Conservation (phyloP, 148 eudicot species). For the Selenicereus undatus region DNA sequence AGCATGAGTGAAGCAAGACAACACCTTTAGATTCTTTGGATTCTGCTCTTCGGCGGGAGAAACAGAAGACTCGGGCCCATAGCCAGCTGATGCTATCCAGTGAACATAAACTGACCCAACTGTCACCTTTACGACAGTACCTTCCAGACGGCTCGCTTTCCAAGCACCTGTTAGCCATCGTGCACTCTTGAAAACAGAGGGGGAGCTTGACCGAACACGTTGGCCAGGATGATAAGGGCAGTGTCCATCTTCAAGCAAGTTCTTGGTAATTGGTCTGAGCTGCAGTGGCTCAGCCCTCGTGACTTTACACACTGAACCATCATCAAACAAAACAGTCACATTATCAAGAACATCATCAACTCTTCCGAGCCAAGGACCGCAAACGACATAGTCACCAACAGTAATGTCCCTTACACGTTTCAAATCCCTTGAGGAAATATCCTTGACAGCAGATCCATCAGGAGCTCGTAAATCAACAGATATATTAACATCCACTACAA, state of each 20-base stretch:
- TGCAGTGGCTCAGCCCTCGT: slow-evolving; percentile 77
- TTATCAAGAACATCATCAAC: slow-evolving; percentile 86
- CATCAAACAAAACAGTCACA: slow-evolving; percentile 77
- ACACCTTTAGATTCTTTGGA: slow-evolving; percentile 70
- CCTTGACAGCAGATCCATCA: slow-evolving; percentile 52
- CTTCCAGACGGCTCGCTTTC: slow-evolving; percentile 77
- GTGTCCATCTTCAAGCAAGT: slow-evolving; percentile 74
- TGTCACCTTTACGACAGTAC: slow-evolving; percentile 80
- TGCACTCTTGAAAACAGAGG: slow-evolving; percentile 78
- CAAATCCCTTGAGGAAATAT: slow-evolving; percentile 60
- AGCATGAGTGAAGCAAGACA: slow-evolving; percentile 86
- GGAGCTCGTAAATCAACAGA: slow-evolving; percentile 59
- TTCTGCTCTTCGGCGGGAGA: slow-evolving; percentile 91
- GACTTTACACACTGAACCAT: slow-evolving; percentile 91
- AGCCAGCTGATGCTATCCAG: slow-evolving; percentile 98
- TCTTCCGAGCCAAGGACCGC: slow-evolving; percentile 96
- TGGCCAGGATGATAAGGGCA: slow-evolving; percentile 96
- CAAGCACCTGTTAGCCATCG: slow-evolving; percentile 79
- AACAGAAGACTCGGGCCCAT: slow-evolving; percentile 79
- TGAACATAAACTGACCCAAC: slow-evolving; percentile 78
- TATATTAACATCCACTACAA: slow-evolving; percentile 71
- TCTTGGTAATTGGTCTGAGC: slow-evolving; percentile 71
- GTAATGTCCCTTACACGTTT: slow-evolving; percentile 78
- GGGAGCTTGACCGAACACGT: slow-evolving; percentile 76
- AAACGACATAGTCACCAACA: slow-evolving; percentile 82